These are phyloP conservation scores for Entrophospora sp. DNA, from an alignment of 192 early-diverging fungal species.

Conservation along the genomic window DNA sequence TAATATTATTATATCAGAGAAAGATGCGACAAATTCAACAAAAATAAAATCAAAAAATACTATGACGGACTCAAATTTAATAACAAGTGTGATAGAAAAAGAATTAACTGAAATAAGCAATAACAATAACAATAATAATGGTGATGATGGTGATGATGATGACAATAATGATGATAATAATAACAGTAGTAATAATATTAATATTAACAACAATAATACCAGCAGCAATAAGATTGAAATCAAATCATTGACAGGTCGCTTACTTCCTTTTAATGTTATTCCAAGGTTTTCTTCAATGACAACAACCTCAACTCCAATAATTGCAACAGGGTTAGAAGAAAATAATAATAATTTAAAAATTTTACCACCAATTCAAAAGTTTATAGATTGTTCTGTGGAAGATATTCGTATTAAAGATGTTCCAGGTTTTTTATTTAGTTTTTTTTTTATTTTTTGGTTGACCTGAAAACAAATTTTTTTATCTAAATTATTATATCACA, in stretches of 20 bases:
- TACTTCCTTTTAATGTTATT: slow-evolving; percentile 9
- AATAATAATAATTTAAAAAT: background rate
- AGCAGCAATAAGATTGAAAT: background rate
- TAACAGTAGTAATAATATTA: background rate
- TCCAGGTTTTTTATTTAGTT: background rate
- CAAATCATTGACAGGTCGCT: slow-evolving; percentile 2
- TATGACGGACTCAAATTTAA: background rate
- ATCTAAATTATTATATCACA: background rate
- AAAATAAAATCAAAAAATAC: background rate
- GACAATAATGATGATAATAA: background rate
- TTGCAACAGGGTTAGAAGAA: background rate
- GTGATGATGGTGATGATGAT: background rate
- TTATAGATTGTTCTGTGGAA: slow-evolving; percentile 12
- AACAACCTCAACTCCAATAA: too few relatives aligned
- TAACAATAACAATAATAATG: background rate
- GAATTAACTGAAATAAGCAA: background rate
- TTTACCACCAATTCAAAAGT: slow-evolving; percentile 7
- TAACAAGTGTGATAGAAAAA: background rate
- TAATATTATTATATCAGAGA: too few relatives aligned
- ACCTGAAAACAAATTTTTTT: background rate
- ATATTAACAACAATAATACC: background rate
- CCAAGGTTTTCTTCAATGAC: too few relatives aligned
- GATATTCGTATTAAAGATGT: slow-evolving; percentile 17
- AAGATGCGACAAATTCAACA: background rate
- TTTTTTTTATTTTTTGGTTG: background rate